Percentiles rank a stretch among this genome's conserved stretches.
Conservation (phyloP, 352 stramenopile genomes). For the Halophytophthora polymorphica region DNA sequence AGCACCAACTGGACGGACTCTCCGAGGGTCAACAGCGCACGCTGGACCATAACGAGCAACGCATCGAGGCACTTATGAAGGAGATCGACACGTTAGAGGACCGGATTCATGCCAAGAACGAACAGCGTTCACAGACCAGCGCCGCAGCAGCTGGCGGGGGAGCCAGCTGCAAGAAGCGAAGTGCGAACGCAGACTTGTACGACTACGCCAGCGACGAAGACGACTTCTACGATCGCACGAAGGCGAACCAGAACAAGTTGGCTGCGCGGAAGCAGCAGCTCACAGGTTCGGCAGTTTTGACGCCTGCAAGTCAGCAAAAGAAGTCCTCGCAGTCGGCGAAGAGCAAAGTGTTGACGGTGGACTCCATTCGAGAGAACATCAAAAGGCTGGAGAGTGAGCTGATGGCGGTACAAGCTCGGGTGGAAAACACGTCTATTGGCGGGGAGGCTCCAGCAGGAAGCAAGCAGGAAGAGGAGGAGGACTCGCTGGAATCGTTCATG, state of each 20-base stretch:
- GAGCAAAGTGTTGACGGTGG: slow-evolving; percentile 44
- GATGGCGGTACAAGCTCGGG: slow-evolving; percentile 23
- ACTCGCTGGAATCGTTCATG: slow-evolving; percentile 74
- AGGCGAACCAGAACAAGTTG: slow-evolving; percentile 51
- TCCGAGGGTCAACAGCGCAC: slow-evolving; percentile 60
- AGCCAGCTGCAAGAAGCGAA: slow-evolving; percentile 15
- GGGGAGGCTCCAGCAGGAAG: slow-evolving; percentile 8
- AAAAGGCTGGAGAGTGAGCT: slow-evolving; percentile 35
- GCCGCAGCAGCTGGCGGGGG: not conserved
- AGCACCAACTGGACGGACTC: slow-evolving; percentile 55
- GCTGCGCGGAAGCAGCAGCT: slow-evolving; percentile 28
- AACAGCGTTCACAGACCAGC: slow-evolving; percentile 37
- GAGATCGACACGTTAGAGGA: slow-evolving; percentile 67
- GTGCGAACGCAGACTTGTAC: slow-evolving; percentile 35
- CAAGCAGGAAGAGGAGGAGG: slow-evolving; percentile 30
- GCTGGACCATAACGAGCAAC: slow-evolving; percentile 59
- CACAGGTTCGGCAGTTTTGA: not conserved
- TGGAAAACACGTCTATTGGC: slow-evolving; percentile 13
- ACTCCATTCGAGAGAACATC: slow-evolving; percentile 50
- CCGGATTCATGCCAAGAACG: slow-evolving; percentile 50
- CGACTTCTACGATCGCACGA: slow-evolving; percentile 77
- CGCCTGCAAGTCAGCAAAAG: not conserved
- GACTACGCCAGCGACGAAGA: slow-evolving; percentile 71
- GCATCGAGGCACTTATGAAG: slow-evolving; percentile 52
- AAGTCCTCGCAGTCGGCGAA: slow-evolving; percentile 1